Evolutionary conservation across 192 early-diverging fungal genomes (phyloP).

Genomic region (Entophlyctis helioformis): DNA sequence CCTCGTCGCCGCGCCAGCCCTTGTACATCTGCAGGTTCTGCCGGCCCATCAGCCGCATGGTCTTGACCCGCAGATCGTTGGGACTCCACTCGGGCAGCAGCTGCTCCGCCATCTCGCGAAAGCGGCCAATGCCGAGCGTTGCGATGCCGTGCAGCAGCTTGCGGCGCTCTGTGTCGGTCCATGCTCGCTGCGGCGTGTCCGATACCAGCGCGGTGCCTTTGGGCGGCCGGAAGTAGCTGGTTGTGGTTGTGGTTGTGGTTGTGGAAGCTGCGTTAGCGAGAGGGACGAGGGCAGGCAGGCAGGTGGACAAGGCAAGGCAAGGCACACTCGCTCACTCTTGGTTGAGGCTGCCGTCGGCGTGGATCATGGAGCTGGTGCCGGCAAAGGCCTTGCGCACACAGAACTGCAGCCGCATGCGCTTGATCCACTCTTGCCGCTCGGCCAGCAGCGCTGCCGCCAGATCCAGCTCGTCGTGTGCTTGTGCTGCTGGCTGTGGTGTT

Average conservation of each 20-base stretch:
- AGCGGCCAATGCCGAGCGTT: constrained; percentile 77
- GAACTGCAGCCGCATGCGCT: constrained; percentile 71
- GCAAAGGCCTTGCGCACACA: constrained; percentile 71
- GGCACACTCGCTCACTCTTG: constrained; percentile 50
- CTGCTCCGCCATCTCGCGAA: constrained; percentile 71
- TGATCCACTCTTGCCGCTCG: constrained; percentile 68
- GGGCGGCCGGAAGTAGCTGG: constrained; percentile 64
- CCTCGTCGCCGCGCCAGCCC: constrained; percentile 68
- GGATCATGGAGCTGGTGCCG: constrained; percentile 73
- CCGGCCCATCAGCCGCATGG: constrained; percentile 72
- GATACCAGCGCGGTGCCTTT: constrained; percentile 41
- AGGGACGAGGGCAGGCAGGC: neutral
- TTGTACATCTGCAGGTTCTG: constrained; percentile 80
- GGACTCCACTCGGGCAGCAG: constrained; percentile 60
- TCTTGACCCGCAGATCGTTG: constrained; percentile 75
- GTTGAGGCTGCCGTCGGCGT: constrained; percentile 71
- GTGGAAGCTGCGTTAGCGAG: neutral
- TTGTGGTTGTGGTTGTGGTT: neutral
- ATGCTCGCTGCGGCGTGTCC: constrained; percentile 58
- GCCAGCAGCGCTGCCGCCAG: too few relatives aligned
- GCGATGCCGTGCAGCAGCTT: constrained; percentile 70
- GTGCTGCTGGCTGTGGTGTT: too few relatives aligned
- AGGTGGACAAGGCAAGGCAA: constrained; percentile 4
- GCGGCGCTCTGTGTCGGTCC: constrained; percentile 68
- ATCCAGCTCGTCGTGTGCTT: too few relatives aligned